Conservation (phyloP, 345 rosid genomes). For the Syzygium oleosum region DNA sequence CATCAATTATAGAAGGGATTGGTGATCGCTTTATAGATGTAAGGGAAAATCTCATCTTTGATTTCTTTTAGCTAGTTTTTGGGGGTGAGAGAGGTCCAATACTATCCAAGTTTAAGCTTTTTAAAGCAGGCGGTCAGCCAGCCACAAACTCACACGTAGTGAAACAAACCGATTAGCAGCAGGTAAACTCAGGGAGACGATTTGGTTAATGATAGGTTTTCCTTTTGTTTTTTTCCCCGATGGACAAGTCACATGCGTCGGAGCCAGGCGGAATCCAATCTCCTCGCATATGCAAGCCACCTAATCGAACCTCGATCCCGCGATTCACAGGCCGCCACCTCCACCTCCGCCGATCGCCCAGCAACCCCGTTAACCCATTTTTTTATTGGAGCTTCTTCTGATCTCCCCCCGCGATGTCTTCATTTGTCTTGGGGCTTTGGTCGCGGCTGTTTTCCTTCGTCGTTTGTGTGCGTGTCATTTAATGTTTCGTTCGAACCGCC, state of each 20-base stretch:
- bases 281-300: background rate
- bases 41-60: no score
- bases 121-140: no score
- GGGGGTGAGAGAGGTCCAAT: no score
- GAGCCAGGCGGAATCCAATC: background rate
- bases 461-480: background rate
- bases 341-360: background rate
- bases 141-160: no score
- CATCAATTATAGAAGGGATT: no score
- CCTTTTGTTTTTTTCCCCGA: background rate
- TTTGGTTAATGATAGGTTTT: background rate
- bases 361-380: background rate
- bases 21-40: no score
- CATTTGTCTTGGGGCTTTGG: fast-evolving
- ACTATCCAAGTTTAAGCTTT: no score
- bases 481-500: background rate
- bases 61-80: no score
- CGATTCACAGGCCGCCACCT: background rate
- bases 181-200: background rate
- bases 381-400: background rate
- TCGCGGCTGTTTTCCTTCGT: background rate
- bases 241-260: background rate
- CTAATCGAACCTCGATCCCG: background rate
- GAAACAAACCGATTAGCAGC: background rate
- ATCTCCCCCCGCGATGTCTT: background rate